phyloP scores from a whole-genome alignment of 805 yeast species.

The Alloascoidea africana region DNA sequence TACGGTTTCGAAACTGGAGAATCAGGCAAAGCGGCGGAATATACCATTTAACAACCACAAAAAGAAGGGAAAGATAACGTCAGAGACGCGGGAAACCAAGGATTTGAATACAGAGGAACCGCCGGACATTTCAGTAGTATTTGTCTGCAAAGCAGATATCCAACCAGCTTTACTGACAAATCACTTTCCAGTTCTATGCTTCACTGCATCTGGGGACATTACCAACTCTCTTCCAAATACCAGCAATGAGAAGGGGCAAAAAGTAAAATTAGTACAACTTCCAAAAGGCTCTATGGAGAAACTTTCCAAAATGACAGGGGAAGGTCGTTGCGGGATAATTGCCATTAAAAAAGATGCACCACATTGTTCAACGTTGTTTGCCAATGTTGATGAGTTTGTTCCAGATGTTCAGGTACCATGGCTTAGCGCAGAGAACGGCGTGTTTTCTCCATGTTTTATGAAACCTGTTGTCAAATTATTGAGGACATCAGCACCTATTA shows the following conservation, averaged over 20 bases:
- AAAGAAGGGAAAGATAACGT: neutral
- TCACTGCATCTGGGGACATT: slow-evolving; percentile 19
- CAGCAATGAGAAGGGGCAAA: neutral
- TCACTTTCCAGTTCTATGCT: slow-evolving; percentile 31
- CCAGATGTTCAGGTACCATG: slow-evolving; percentile 24
- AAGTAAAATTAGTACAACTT: slow-evolving; percentile 31
- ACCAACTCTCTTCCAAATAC: slow-evolving; percentile 8
- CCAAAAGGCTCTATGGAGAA: slow-evolving; percentile 23
- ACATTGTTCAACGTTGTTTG: slow-evolving; percentile 10
- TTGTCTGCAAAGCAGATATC: slow-evolving; percentile 33
- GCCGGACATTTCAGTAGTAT: slow-evolving; percentile 20
- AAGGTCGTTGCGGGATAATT: slow-evolving; percentile 18
- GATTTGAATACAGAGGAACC: slow-evolving; percentile 5
- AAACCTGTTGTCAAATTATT: slow-evolving; percentile 23
- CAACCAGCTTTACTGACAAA: slow-evolving; percentile 24
- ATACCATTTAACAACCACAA: neutral
- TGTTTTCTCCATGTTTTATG: slow-evolving; percentile 16
- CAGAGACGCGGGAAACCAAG: slow-evolving; percentile 5
- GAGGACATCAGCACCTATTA: slow-evolving; percentile 25
- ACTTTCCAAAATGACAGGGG: slow-evolving; percentile 17
- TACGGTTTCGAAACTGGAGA: slow-evolving; percentile 26
- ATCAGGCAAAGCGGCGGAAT: slow-evolving; percentile 17
- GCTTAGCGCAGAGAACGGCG: slow-evolving; percentile 20
- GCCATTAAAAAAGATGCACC: slow-evolving; percentile 16
- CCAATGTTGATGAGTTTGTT: slow-evolving; percentile 12